phyloP scores from a whole-genome alignment of 2,329 filamentous ascomycete genomes.

The Akanthomyces lecanii region DNA sequence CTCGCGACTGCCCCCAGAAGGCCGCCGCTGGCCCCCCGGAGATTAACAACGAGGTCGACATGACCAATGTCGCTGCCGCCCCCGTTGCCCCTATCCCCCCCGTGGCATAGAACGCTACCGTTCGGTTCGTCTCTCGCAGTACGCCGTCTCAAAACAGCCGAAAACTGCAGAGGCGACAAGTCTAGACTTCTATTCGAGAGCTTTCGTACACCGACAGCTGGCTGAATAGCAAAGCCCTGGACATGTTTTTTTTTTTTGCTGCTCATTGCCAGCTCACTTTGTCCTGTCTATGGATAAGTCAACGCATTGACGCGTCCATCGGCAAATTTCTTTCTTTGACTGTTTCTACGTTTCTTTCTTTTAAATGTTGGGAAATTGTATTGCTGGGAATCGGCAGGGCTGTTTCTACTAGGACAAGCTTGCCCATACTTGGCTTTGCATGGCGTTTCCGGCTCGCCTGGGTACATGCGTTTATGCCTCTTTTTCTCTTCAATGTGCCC shows the following conservation, averaged over 20 bases:
- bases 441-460: conserved; percentile 28
- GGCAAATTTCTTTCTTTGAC: conserved; percentile 26
- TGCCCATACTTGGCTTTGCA: conserved; percentile 23
- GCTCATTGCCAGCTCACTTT: conserved; percentile 8
- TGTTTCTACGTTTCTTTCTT: conserved; percentile 23
- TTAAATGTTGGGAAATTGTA: conserved; percentile 28
- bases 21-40: conserved; percentile 44
- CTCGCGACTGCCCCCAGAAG: conserved; percentile 85
- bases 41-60: conserved; percentile 41
- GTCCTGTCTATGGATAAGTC: background rate
- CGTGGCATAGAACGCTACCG: conserved; percentile 30
- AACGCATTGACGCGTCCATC: conserved; percentile 6
- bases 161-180: background rate
- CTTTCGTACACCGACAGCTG: background rate
- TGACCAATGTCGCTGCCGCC: conserved; percentile 38
- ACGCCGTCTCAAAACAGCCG: background rate
- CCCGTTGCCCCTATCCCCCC: conserved; percentile 44
- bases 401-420: conserved; percentile 21
- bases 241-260: conserved; percentile 19
- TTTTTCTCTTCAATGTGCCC: conserved; percentile 22
- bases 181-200: background rate
- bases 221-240: background rate
- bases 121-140: conserved; percentile 15
- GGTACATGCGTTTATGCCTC: conserved; percentile 25
- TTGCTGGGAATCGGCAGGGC: conserved; percentile 22